These are phyloP conservation scores for Berkeleyomyces rouxiae DNA, from an alignment of 2,329 filamentous ascomycete species.

Conservation along the genomic window DNA sequence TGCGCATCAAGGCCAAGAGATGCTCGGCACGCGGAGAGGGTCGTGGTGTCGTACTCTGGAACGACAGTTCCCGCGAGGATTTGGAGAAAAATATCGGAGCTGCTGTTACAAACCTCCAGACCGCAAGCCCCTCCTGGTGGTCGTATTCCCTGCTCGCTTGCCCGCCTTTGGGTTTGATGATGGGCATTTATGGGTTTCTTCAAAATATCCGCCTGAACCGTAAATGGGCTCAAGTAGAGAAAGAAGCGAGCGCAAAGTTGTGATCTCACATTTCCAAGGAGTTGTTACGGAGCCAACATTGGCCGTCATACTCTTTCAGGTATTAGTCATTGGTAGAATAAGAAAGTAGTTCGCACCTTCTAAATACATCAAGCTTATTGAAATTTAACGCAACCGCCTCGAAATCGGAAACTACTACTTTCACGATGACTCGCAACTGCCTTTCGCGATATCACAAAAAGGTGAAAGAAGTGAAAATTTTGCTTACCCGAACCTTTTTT, in stretches of 20 bases:
- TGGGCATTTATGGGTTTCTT: constrained; percentile 56
- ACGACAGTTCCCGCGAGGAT: constrained; percentile 60
- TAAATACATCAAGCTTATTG: background rate
- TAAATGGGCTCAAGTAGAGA: constrained; percentile 48
- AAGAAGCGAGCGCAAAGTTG: constrained; percentile 29
- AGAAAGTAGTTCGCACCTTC: background rate
- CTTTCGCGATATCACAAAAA: background rate
- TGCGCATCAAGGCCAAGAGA: constrained; percentile 64
- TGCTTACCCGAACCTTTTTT: background rate
- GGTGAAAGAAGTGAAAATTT: background rate
- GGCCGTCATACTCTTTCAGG: background rate
- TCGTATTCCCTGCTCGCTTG: constrained; percentile 50
- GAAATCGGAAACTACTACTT: background rate
- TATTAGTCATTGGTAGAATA: background rate
- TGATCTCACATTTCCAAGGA: constrained; percentile 16
- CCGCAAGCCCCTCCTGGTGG: constrained; percentile 66
- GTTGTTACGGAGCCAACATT: no score
- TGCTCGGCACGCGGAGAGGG: constrained; percentile 48
- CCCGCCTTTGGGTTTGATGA: constrained; percentile 56
- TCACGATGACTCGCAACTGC: background rate
- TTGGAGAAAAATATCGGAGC: constrained; percentile 48
- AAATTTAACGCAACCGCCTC: background rate
- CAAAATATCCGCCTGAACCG: constrained; percentile 52
- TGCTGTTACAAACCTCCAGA: constrained; percentile 47
- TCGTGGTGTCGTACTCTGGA: constrained; percentile 73